Evolutionary conservation across 305 asterid genomes (phyloP), one percentile per base, ranked within the genome.

Genomic region (Galium porrigens): DNA sequence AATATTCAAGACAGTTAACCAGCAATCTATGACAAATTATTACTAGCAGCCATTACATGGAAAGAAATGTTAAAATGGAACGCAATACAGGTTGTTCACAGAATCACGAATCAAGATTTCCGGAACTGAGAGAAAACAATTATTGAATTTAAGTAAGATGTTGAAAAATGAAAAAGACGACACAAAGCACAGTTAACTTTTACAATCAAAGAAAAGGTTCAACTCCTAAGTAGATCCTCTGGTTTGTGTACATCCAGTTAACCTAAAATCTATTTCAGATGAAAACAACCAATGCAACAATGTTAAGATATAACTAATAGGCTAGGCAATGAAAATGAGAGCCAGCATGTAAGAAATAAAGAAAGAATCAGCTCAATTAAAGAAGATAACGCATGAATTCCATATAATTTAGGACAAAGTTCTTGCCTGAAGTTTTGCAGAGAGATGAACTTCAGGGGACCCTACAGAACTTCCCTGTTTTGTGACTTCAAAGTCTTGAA

Each of bases 391-490:
- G 1, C 5, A 1, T 42, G 49, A 27, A 27, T 27, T 27, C 30
- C 0, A 27, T 27, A 2, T 27, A 27, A 27, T 27, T 27, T 27
- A 27, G 30, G 22, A 1, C 30, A 27, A 27, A 27, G 30, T 52
- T 51, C 79, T 71, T 62, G 86, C 98, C 95, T 91, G 98, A 74
- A 91, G 94, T 68, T 61, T 83, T 64, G 98, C 63, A 29, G 98
- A 89, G 65, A 84, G 90, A 84, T 91, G 98, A 73, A 78, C 86
- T 72, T 86, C 98, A 66, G 98, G 92, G 72, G 74, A 79, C 52
- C 96, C 98, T 70, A 91, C 95, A 61, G 95, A 77, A 77, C 81
- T 81, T 62, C 98, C 96, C 29, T 73, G 85, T 76, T 77, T 86
- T 49, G 77, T 85, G 74, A 86, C 78, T 58, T 89, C 90, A 70